A percentile compares a stretch with the other conserved stretches of the same genome.
These are phyloP conservation scores for Ceratobasidium theobromae DNA, from an alignment of 1,284 basidiomycete genomes.

Conservation along the genomic window DNA sequence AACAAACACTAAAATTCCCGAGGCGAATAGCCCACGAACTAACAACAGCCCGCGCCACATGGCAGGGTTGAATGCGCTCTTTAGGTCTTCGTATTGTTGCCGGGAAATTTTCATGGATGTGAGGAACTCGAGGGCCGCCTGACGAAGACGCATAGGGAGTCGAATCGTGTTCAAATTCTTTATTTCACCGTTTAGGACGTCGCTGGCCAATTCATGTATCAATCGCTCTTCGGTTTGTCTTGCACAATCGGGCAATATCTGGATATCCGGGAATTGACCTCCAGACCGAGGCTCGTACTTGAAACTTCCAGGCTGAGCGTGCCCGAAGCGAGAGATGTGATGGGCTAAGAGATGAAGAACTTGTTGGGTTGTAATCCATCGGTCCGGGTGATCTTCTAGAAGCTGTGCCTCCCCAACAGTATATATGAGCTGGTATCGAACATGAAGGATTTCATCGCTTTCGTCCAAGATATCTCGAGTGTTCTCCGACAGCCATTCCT, in stretches of 20 bases:
- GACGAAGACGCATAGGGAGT: slow-evolving; percentile 32
- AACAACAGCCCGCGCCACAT: slow-evolving; percentile 48
- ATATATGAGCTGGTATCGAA: slow-evolving; percentile 54
- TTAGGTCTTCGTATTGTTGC: background rate
- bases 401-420: slow-evolving; percentile 45
- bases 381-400: slow-evolving; percentile 50
- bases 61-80: background rate
- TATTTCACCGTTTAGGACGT: slow-evolving; percentile 39
- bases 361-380: slow-evolving; percentile 52
- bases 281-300: slow-evolving; percentile 33
- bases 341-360: slow-evolving; percentile 42
- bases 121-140: slow-evolving; percentile 40
- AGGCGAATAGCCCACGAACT: slow-evolving; percentile 49
- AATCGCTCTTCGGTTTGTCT: slow-evolving; percentile 39
- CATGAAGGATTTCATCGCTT: slow-evolving; percentile 55
- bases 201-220: slow-evolving; percentile 38
- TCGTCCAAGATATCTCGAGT: slow-evolving; percentile 55
- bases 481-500: slow-evolving; percentile 45
- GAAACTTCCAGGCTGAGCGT: slow-evolving; percentile 35
- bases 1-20: slow-evolving; percentile 48
- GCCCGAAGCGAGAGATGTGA: slow-evolving; percentile 33
- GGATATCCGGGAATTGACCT: slow-evolving; percentile 43
- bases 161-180: slow-evolving; percentile 26
- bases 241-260: slow-evolving; percentile 40
- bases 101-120: slow-evolving; percentile 26